Evolutionary conservation across 768 basidiomycete species (phyloP), one percentile per base, ranked within the genome.

Genomic region (Tylopilus rubrobrunneus): DNA sequence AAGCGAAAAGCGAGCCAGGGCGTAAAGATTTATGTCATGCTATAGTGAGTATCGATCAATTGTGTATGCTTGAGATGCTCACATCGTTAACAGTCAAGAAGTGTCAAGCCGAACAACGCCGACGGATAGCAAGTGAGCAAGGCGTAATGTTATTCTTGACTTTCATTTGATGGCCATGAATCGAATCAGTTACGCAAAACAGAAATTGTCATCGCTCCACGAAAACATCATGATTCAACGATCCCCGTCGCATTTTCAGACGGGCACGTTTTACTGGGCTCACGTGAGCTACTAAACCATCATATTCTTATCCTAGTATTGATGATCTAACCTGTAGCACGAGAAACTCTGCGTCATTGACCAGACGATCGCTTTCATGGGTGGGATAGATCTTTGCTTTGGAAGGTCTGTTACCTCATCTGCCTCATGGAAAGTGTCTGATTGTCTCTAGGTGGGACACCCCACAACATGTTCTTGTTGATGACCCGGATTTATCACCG

Each of bases 281-380:
- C 97, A 98, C 73, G 94, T 96, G 64, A 61, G 86, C 7, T 31
- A 72, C 12, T 4, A 6, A 23, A 23, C 19, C 5, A 9, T 14
- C 25, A 14, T 45, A 11, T 25, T 12, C 27, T 27, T 14, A 36
- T 7, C 11, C 4, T 5, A 11, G 8, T 10, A 11, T 41, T 12
- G 3, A 33, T 29, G 25, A 52, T 8, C 25, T 57, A n/a, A n/a
- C n/a, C 43, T 25, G 25, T 56, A 95, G 92, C 97, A 98, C 70
- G 97, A 99, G 77, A 99, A 99, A 67, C 67, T 99, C 57, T 98
- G 96, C 65, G 93, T 98, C 14, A 90, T 99, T 56, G 97, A 99
- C 67, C 90, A 97, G 67, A 84, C 92, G 1, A 97, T 98, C 58
- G 95, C 91, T 0, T 99, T 98, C 73, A 97, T 93, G 92, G 97